Conservation (phyloP, 768 basidiomycete species). For the Amanita rubescens region DNA sequence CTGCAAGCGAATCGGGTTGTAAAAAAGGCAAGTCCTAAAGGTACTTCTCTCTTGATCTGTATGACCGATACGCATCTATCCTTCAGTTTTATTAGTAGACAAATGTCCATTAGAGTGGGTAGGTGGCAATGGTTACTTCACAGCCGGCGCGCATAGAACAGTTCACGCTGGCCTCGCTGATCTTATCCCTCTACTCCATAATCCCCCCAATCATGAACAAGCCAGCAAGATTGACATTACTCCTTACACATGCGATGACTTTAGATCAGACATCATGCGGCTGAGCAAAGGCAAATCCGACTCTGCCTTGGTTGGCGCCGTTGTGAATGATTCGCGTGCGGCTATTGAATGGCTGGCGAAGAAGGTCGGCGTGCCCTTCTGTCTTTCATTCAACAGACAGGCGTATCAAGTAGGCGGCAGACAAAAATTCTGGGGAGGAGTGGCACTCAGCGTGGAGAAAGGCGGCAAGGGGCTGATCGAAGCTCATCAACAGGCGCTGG, state of each 20-base stretch:
- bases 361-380: conserved; percentile 44
- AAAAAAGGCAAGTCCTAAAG: conserved; percentile 30
- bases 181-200: conserved; percentile 46
- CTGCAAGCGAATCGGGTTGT: conserved; percentile 54
- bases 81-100: conserved; percentile 51
- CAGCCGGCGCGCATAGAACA: conserved; percentile 61
- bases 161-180: conserved; percentile 55
- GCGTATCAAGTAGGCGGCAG: conserved; percentile 58
- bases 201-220: conserved; percentile 32
- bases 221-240: conserved; percentile 46
- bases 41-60: background rate
- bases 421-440: conserved; percentile 66
- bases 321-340: conserved; percentile 51
- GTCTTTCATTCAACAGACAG: conserved; percentile 55
- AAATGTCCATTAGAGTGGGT: conserved; percentile 58
- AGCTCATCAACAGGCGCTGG: conserved; percentile 44
- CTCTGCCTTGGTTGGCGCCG: conserved; percentile 35
- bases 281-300: conserved; percentile 46
- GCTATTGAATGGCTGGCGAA: conserved; percentile 51
- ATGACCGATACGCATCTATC: background rate
- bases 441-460: conserved; percentile 53
- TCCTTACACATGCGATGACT: conserved; percentile 49
- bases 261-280: conserved; percentile 53
- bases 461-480: conserved; percentile 64
- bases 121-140: conserved; percentile 70